Evolutionary conservation across 495 filamentous ascomycete genomes (phyloP).

Genomic region (Aspergillus ostianus): DNA sequence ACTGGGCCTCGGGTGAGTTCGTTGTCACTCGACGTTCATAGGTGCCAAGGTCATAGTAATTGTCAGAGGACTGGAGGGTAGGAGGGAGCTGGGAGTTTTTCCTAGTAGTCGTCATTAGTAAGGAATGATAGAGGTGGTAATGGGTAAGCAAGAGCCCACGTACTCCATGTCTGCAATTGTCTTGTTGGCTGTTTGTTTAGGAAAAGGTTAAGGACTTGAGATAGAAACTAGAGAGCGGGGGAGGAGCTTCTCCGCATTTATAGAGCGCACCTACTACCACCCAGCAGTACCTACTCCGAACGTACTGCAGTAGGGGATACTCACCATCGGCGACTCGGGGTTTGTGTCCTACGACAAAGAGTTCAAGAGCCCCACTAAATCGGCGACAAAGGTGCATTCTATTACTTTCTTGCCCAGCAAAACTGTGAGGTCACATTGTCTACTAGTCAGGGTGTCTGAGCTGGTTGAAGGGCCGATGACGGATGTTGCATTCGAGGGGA

Average conservation of each 20-base stretch:
- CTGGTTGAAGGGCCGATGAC: no score
- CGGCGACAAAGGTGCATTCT: no score
- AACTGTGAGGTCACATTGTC: no score
- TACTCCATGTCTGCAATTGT: neutral
- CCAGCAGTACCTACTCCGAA: no score
- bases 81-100: neutral
- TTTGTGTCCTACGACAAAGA: no score
- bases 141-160: neutral
- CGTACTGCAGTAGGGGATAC: no score
- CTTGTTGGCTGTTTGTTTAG: neutral
- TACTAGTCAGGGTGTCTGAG: no score
- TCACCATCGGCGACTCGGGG: no score
- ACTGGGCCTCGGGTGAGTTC: slow-evolving; percentile 40
- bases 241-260: neutral
- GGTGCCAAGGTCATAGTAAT: slow-evolving; percentile 57
- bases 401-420: no score
- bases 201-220: neutral
- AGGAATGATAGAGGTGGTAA: neutral
- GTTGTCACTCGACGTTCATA: slow-evolving; percentile 49
- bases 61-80: neutral
- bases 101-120: neutral
- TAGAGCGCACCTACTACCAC: neutral
- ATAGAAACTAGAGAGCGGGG: neutral
- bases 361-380: no score
- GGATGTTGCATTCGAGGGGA: no score